Evolutionary conservation across 306 rosid genomes (phyloP).

Genomic region (Malus asiatica): DNA sequence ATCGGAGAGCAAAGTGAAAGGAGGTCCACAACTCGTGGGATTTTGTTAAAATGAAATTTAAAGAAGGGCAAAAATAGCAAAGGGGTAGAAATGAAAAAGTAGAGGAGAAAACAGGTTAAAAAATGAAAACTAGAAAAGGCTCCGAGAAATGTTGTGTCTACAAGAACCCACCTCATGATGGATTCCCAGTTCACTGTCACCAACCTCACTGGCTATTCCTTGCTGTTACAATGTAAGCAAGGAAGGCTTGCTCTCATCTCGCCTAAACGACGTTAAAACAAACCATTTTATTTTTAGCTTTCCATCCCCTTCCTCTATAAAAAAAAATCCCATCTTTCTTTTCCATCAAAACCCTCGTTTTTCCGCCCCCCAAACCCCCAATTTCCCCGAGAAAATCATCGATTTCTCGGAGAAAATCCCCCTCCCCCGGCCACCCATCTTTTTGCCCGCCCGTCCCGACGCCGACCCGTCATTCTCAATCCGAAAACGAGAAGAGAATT

Average conservation of each 20-base stretch:
- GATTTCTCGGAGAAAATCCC: slow-evolving; percentile 4
- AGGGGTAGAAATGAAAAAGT: background rate
- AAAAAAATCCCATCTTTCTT: background rate
- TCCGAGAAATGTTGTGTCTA: background rate
- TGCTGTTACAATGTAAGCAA: slow-evolving; percentile 1
- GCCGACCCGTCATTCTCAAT: background rate
- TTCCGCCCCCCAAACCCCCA: background rate
- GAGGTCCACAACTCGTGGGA: background rate
- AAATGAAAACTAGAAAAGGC: background rate
- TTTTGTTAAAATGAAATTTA: background rate
- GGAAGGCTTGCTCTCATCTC: background rate
- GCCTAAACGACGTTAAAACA: background rate
- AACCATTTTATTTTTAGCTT: background rate
- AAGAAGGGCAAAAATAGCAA: background rate
- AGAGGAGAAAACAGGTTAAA: background rate
- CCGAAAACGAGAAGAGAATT: background rate
- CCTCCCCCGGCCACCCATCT: background rate
- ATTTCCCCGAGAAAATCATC: background rate
- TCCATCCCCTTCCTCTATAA: background rate
- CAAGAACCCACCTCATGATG: background rate
- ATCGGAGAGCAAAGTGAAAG: background rate
- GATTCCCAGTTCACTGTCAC: background rate
- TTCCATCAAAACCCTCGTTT: slow-evolving; percentile 3
- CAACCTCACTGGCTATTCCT: background rate
- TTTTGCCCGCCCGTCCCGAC: background rate